Conservation (phyloP, 352 stramenopile genomes). For the Hyphochytrium catenoides region DNA sequence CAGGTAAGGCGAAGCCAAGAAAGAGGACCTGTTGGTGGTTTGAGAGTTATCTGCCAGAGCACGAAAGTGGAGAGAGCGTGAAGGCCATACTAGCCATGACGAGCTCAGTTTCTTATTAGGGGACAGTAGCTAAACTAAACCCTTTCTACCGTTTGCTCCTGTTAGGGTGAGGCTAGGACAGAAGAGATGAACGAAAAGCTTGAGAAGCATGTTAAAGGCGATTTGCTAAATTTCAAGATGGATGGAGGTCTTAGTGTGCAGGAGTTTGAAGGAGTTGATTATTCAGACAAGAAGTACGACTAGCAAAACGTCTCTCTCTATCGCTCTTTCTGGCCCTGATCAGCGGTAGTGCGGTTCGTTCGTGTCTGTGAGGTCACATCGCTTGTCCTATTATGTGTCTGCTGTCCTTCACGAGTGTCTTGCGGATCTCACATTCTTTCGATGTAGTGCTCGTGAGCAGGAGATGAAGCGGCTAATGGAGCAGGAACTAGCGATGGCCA, state of each 20-base stretch:
- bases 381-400: too few species aligned
- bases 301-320: too few species aligned
- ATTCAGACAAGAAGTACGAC: constrained; percentile 72
- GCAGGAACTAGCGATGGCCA: constrained; percentile 38
- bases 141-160: constrained; percentile 14
- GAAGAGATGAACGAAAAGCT: constrained; percentile 67
- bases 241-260: constrained; percentile 73
- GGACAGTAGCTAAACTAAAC: constrained; percentile 24
- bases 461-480: constrained; percentile 55
- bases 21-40: too few species aligned
- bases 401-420: too few species aligned
- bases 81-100: constrained; percentile 20
- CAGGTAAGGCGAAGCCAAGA: too few species aligned
- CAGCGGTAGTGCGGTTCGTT: too few species aligned
- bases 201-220: constrained; percentile 51
- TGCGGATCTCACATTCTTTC: too few species aligned
- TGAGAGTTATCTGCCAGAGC: constrained; percentile 29
- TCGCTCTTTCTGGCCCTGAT: too few species aligned
- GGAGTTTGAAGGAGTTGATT: constrained; percentile 88
- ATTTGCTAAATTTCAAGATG: constrained; percentile 67
- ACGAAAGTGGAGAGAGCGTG: constrained; percentile 15
- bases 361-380: too few species aligned
- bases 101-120: constrained; percentile 19
- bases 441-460: too few species aligned
- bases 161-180: constrained; percentile 35